phyloP scores from a whole-genome alignment of 192 early-diverging fungal species.

The Backusella luteola region DNA sequence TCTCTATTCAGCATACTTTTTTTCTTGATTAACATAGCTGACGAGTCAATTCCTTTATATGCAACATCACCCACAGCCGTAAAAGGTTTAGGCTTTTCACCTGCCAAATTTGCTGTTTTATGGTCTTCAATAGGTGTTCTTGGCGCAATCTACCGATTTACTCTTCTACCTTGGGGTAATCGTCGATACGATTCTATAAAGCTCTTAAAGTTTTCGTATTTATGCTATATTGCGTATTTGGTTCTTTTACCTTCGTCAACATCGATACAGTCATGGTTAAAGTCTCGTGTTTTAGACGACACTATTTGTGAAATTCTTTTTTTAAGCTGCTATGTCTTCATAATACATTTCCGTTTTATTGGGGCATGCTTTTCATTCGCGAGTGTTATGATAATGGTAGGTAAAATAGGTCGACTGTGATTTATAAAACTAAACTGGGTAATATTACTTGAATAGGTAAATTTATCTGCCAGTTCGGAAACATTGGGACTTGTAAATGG shows the following conservation, averaged over 20 bases:
- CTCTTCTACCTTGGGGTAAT: constrained; percentile 42
- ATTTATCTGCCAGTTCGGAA: constrained; percentile 47
- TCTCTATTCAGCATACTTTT: constrained; percentile 28
- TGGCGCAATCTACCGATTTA: constrained; percentile 40
- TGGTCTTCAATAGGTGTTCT: constrained; percentile 41
- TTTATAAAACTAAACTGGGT: not conserved
- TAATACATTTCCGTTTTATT: constrained; percentile 6
- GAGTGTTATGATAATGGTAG: constrained; percentile 50
- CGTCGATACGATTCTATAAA: constrained; percentile 28
- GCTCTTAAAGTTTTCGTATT: constrained; percentile 26
- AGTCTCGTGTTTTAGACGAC: constrained; percentile 5
- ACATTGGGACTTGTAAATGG: constrained; percentile 57
- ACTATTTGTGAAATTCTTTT: constrained; percentile 7
- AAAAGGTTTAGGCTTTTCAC: constrained; percentile 46
- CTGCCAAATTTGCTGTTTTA: constrained; percentile 40
- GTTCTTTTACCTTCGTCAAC: constrained; percentile 33
- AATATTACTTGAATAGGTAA: constrained; percentile 37
- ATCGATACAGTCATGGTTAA: constrained; percentile 24
- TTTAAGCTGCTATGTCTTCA: not conserved
- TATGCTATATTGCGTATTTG: constrained; percentile 37
- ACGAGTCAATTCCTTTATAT: constrained; percentile 41
- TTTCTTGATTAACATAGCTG: constrained; percentile 49
- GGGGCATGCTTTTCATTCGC: constrained; percentile 35
- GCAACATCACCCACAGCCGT: constrained; percentile 13
- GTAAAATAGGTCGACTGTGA: not conserved